phyloP scores from a whole-genome alignment of 2,329 filamentous ascomycete genomes.

The Zymoseptoria crescenta region DNA sequence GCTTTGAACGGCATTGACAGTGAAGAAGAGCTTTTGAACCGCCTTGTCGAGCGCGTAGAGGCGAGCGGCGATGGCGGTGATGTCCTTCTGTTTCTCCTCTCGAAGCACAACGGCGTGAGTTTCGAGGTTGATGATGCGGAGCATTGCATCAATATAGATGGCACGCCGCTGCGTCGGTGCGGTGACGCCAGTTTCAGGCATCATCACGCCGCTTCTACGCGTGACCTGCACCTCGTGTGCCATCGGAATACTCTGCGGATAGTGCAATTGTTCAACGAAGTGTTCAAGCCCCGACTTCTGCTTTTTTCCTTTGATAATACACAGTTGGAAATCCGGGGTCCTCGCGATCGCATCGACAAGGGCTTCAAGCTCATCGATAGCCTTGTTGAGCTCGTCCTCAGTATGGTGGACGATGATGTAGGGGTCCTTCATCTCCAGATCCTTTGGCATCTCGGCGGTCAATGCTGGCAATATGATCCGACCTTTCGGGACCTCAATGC shows the following conservation, averaged over 20 bases:
- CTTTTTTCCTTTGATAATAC: neutral
- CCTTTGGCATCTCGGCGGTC: neutral
- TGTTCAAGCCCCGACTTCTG: neutral
- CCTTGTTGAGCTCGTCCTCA: slow-evolving; percentile 2
- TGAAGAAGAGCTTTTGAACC: neutral
- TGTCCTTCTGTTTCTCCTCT: slow-evolving; percentile 10
- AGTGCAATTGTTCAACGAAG: neutral
- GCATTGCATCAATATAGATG: slow-evolving; percentile 12
- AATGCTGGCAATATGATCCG: neutral
- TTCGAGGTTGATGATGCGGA: slow-evolving; percentile 24
- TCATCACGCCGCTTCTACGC: neutral
- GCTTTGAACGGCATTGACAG: neutral
- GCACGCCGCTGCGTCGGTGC: neutral
- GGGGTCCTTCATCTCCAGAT: neutral
- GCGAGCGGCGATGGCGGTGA: slow-evolving; percentile 4
- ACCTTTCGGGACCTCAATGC: slow-evolving; percentile 2
- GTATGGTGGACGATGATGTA: slow-evolving; percentile 1
- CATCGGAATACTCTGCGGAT: slow-evolving; percentile 3
- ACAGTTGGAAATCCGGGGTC: neutral
- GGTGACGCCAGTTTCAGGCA: neutral
- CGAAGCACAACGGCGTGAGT: slow-evolving; percentile 19
- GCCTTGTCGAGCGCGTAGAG: slow-evolving; percentile 2
- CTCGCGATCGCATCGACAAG: neutral
- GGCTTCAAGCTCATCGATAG: slow-evolving; percentile 1
- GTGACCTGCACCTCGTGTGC: neutral